Evolutionary conservation across 768 basidiomycete genomes (phyloP).

Genomic region (Tubosaeta brunneosetosa): DNA sequence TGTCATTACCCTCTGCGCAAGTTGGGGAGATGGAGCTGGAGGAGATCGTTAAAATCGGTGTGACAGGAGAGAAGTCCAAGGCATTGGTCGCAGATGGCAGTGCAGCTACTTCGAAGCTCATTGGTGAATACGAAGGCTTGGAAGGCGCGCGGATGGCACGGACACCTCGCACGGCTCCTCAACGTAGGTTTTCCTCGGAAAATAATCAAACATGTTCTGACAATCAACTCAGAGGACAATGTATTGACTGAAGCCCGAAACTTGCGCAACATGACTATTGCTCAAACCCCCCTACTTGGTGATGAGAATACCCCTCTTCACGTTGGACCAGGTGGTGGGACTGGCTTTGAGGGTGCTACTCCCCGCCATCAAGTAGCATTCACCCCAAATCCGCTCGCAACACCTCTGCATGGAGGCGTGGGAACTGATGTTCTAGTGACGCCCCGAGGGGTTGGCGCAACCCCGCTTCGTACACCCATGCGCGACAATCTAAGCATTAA

Average conservation of each 20-base stretch:
- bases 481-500: slow-evolving; percentile 92
- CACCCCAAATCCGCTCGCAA: slow-evolving; percentile 95
- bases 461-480: slow-evolving; percentile 91
- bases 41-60: slow-evolving; percentile 97
- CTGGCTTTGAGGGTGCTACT: slow-evolving; percentile 93
- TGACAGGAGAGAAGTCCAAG: slow-evolving; percentile 85
- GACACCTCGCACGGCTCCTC: slow-evolving; percentile 91
- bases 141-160: slow-evolving; percentile 87
- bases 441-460: slow-evolving; percentile 55
- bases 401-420: slow-evolving; percentile 59
- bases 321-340: slow-evolving; percentile 63
- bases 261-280: slow-evolving; percentile 86
- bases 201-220: slow-evolving; percentile 8
- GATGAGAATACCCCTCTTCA: slow-evolving; percentile 98
- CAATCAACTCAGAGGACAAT: slow-evolving; percentile 70
- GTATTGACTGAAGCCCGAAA: slow-evolving; percentile 94
- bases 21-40: slow-evolving; percentile 94
- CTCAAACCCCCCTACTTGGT: slow-evolving; percentile 91
- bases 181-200: slow-evolving; percentile 56
- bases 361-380: slow-evolving; percentile 88
- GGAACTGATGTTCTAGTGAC: slow-evolving; percentile 45
- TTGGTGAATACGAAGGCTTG: slow-evolving; percentile 91
- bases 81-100: slow-evolving; percentile 77
- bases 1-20: slow-evolving; percentile 83
- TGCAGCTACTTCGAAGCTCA: slow-evolving; percentile 77